These are phyloP conservation scores for Falciphora oryzae DNA, from an alignment of 2,329 filamentous ascomycete species.

Conservation along the genomic window DNA sequence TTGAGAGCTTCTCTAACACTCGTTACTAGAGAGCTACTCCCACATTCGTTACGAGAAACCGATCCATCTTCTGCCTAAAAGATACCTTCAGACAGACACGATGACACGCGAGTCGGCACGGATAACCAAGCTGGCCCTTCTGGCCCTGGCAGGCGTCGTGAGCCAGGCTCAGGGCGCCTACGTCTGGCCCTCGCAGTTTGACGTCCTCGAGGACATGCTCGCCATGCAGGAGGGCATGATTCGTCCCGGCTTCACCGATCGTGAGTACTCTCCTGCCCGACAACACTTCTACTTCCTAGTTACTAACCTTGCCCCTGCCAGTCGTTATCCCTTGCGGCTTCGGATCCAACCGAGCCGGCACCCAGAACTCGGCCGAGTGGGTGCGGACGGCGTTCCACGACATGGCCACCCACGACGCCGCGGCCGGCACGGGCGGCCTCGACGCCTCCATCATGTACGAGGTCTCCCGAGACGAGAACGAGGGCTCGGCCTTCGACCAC, in stretches of 20 bases:
- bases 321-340: conserved; percentile 8
- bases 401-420: conserved; percentile 49
- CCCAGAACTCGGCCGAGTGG: conserved; percentile 56
- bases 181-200: background rate
- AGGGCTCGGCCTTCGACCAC: conserved; percentile 47
- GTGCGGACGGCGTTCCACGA: conserved; percentile 57
- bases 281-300: too few relatives aligned
- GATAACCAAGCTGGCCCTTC: background rate
- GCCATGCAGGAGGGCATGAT: conserved; percentile 1
- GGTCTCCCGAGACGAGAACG: conserved; percentile 47
- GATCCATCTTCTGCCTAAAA: too few relatives aligned
- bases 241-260: background rate
- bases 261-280: background rate
- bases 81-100: background rate
- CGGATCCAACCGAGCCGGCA: conserved; percentile 35
- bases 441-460: conserved; percentile 58
- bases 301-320: background rate
- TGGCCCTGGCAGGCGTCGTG: background rate
- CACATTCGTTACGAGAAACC: background rate
- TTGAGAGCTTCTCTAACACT: too few relatives aligned
- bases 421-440: conserved; percentile 43
- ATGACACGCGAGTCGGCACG: background rate
- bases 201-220: conserved; percentile 5
- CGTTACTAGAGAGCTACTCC: too few relatives aligned
- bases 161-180: background rate